phyloP scores from a whole-genome alignment of 2,329 filamentous ascomycete species.

The Seiridium cupressi region DNA sequence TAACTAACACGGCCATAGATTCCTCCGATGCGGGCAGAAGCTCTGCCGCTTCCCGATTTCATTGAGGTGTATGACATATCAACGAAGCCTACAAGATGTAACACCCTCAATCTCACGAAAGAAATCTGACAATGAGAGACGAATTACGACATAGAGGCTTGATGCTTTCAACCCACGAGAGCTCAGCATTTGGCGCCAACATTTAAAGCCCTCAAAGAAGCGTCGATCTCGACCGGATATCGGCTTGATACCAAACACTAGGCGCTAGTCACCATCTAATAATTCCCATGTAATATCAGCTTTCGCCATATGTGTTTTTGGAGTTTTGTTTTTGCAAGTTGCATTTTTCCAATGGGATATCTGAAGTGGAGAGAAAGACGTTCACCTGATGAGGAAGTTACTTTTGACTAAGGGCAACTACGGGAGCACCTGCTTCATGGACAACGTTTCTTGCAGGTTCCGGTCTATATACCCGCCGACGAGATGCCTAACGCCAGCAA shows the following conservation, averaged over 20 bases:
- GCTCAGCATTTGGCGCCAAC: slow-evolving; percentile 14
- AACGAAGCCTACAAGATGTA: slow-evolving; percentile 5
- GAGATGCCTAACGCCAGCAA: slow-evolving; percentile 20
- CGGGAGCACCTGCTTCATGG: background rate
- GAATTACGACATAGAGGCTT: slow-evolving; percentile 33
- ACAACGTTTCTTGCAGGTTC: background rate
- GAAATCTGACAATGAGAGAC: slow-evolving; percentile 28
- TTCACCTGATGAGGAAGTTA: background rate
- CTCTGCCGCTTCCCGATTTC: slow-evolving; percentile 27
- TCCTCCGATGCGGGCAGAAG: slow-evolving; percentile 31
- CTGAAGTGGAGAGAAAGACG: slow-evolving; percentile 1
- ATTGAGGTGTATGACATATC: slow-evolving; percentile 19
- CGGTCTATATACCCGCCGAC: slow-evolving; percentile 26
- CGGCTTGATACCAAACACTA: no score
- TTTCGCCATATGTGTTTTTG: slow-evolving; percentile 12
- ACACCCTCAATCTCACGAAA: slow-evolving; percentile 19
- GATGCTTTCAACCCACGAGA: slow-evolving; percentile 15
- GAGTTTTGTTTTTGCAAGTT: slow-evolving; percentile 4
- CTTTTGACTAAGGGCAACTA: background rate
- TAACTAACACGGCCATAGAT: slow-evolving; percentile 19
- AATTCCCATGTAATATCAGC: slow-evolving; percentile 31
- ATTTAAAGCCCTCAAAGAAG: slow-evolving; percentile 1
- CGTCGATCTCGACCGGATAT: no score
- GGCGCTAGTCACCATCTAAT: slow-evolving; percentile 12
- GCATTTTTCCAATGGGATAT: background rate